A percentile compares a stretch with the other conserved stretches of the same genome.
Evolutionary conservation across 805 yeast species (phyloP).

Genomic region (Pichia rugopelliculosa): DNA sequence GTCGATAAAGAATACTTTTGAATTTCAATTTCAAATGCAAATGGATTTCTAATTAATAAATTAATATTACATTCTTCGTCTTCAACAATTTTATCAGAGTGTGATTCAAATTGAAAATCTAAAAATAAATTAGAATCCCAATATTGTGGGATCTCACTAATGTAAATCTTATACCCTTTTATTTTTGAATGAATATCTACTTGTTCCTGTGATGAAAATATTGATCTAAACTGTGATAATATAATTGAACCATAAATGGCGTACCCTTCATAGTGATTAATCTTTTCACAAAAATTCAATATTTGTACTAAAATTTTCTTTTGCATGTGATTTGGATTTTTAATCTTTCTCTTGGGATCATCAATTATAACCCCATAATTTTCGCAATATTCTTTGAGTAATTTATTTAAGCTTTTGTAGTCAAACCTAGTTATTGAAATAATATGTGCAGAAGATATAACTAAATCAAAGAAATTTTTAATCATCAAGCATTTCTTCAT

Average conservation of each 20-base stretch:
- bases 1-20: constrained; percentile 36
- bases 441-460: constrained; percentile 19
- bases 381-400: constrained; percentile 40
- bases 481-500: constrained; percentile 68
- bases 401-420: constrained; percentile 12
- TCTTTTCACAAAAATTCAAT: constrained; percentile 44
- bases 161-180: constrained; percentile 16
- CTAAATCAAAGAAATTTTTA: constrained; percentile 51
- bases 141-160: constrained; percentile 33
- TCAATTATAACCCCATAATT: constrained; percentile 42
- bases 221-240: constrained; percentile 46
- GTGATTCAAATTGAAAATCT: constrained; percentile 15
- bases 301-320: constrained; percentile 40
- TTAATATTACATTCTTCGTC: constrained; percentile 57
- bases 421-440: constrained; percentile 9
- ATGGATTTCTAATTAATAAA: constrained; percentile 69
- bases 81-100: constrained; percentile 34
- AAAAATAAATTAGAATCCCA: constrained; percentile 63
- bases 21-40: constrained; percentile 62
- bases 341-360: background rate
- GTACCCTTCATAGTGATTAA: constrained; percentile 38
- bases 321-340: constrained; percentile 17
- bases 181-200: constrained; percentile 30
- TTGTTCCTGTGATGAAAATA: constrained; percentile 56
- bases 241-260: constrained; percentile 45